Evolutionary conservation across 208 protist species (phyloP).

Genomic region (Naegleria gruberi): DNA sequence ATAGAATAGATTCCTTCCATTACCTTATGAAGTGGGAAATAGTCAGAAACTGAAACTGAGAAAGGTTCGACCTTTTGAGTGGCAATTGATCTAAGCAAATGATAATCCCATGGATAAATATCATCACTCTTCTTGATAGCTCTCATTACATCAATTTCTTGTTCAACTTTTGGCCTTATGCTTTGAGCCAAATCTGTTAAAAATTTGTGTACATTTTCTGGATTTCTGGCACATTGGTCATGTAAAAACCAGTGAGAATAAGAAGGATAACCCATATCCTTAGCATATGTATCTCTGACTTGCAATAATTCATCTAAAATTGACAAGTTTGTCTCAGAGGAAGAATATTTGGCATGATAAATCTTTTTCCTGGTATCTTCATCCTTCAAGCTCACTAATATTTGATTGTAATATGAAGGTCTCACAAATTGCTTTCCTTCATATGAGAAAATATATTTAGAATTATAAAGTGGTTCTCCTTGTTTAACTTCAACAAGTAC

Average conservation of each 20-base stretch:
- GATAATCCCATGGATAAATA: constrained; percentile 13
- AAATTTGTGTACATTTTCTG: constrained; percentile 26
- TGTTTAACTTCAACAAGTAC: neutral
- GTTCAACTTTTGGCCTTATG: constrained; percentile 25
- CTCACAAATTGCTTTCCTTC: constrained; percentile 61
- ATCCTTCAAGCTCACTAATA: constrained; percentile 12
- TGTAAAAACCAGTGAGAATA: constrained; percentile 23
- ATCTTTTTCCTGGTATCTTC: constrained; percentile 36
- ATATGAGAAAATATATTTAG: constrained; percentile 67
- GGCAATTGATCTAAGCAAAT: neutral
- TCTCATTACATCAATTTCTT: constrained; percentile 22
- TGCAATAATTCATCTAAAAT: constrained; percentile 39
- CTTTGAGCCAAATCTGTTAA: neutral
- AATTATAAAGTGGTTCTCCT: constrained; percentile 15
- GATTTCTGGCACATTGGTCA: neutral
- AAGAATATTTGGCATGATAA: constrained; percentile 14
- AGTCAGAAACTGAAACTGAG: neutral
- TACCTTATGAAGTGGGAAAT: constrained; percentile 75
- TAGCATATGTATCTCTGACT: constrained; percentile 20
- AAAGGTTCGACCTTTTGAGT: neutral
- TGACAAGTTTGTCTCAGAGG: neutral
- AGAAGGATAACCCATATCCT: constrained; percentile 7
- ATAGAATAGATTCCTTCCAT: constrained; percentile 75
- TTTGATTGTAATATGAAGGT: constrained; percentile 75
- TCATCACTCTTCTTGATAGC: constrained; percentile 16